Conservation (phyloP, 805 yeast genomes). For the Saturnispora bothae region DNA sequence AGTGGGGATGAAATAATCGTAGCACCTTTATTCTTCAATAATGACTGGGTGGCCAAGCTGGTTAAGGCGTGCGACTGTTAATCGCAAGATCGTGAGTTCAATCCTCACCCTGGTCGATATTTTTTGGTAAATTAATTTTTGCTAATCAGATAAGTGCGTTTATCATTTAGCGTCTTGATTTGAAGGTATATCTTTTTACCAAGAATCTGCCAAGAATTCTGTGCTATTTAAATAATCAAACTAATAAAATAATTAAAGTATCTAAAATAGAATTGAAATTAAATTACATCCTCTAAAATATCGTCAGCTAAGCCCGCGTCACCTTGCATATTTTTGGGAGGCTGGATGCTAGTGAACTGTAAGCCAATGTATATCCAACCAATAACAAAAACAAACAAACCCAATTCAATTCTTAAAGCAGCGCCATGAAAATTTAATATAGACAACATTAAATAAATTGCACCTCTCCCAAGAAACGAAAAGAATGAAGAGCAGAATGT, state of each 20-base stretch:
- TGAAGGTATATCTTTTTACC: neutral
- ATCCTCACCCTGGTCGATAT: conserved; percentile 46
- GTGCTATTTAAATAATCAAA: neutral
- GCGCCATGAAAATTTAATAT: conserved; percentile 40
- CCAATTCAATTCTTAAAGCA: conserved; percentile 43
- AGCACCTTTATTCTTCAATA: neutral
- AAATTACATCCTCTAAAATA: conserved; percentile 27
- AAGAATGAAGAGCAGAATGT: conserved; percentile 58
- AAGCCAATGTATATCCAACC: conserved; percentile 53
- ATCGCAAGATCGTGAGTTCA: conserved; percentile 57
- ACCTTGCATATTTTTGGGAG: conserved; percentile 72
- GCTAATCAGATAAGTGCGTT: neutral
- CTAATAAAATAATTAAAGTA: neutral
- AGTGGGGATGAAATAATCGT: neutral
- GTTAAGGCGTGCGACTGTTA: conserved; percentile 56
- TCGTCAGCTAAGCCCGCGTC: conserved; percentile 31
- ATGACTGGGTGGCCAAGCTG: conserved; percentile 49
- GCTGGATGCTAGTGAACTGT: conserved; percentile 64
- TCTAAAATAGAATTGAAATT: neutral
- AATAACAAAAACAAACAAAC: conserved; percentile 43
- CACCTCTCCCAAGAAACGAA: conserved; percentile 67
- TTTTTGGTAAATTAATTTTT: neutral
- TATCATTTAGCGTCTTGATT: neutral
- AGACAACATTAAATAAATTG: conserved; percentile 44
- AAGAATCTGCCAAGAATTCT: neutral